phyloP scores from a whole-genome alignment of 768 basidiomycete species.

The Auricularia cornea region DNA sequence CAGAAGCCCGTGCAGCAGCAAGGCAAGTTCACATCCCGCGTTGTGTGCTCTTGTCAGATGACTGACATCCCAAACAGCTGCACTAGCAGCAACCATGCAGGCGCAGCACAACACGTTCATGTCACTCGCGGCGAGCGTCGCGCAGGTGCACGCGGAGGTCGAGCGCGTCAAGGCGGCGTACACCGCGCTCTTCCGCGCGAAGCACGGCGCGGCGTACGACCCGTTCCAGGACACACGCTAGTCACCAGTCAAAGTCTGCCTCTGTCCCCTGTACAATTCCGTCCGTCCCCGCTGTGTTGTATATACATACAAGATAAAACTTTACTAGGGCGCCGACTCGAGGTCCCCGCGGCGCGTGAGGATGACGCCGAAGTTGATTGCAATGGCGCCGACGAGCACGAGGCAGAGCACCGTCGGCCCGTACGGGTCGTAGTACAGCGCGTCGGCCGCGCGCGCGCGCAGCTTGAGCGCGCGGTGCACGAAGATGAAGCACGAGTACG shows the following conservation, averaged over 20 bases:
- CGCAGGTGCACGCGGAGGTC: constrained; percentile 61
- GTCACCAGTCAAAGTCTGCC: neutral
- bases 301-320: neutral
- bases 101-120: constrained; percentile 74
- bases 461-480: constrained; percentile 64
- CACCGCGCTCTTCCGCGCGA: constrained; percentile 68
- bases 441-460: constrained; percentile 62
- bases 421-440: constrained; percentile 83
- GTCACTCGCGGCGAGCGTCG: constrained; percentile 67
- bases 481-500: constrained; percentile 78
- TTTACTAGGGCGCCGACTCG: neutral
- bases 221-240: constrained; percentile 46
- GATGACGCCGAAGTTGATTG: constrained; percentile 51
- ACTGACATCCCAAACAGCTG: constrained; percentile 33
- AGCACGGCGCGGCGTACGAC: constrained; percentile 76
- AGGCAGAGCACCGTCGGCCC: constrained; percentile 72
- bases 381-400: constrained; percentile 59
- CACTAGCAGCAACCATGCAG: constrained; percentile 60
- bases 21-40: constrained; percentile 33
- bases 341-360: neutral
- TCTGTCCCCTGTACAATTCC: too few species aligned
- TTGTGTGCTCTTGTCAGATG: neutral
- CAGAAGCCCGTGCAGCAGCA: constrained; percentile 57
- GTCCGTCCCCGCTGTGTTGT: too few species aligned
- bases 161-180: constrained; percentile 70